These are phyloP conservation scores for Schizosaccharomyces versatilis DNA, from an alignment of 1,139 yeast genomes.

Conservation along the genomic window DNA sequence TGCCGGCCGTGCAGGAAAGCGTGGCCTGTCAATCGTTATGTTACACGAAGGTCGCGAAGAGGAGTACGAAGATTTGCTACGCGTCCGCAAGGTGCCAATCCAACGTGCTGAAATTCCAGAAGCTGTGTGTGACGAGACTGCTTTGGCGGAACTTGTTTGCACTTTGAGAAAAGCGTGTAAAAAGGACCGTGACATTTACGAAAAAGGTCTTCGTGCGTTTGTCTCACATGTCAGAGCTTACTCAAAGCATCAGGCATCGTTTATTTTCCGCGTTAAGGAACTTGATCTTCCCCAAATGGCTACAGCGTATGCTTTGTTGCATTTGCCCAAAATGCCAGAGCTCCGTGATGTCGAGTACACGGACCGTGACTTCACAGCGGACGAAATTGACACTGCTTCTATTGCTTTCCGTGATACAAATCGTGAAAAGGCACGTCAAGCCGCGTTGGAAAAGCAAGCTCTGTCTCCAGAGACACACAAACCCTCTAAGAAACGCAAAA, in stretches of 20 bases:
- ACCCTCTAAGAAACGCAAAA: background rate
- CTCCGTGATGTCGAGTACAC: slow-evolving; percentile 19
- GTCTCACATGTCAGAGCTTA: slow-evolving; percentile 71
- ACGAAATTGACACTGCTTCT: slow-evolving; percentile 8
- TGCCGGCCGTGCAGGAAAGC: slow-evolving; percentile 73
- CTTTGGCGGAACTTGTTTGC: background rate
- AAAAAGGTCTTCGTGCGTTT: slow-evolving; percentile 42
- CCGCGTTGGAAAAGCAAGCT: background rate
- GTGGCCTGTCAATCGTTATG: slow-evolving; percentile 58
- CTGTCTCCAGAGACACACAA: background rate
- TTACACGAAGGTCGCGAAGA: slow-evolving; percentile 55
- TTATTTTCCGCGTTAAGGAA: slow-evolving; percentile 56
- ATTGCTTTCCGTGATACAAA: slow-evolving; percentile 8
- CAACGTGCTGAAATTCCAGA: slow-evolving; percentile 12
- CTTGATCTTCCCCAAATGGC: slow-evolving; percentile 58
- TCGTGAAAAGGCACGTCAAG: slow-evolving; percentile 6
- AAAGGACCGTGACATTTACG: slow-evolving; percentile 10
- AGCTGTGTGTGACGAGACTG: background rate
- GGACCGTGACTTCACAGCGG: slow-evolving; percentile 6
- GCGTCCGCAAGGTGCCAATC: slow-evolving; percentile 44
- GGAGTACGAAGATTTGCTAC: slow-evolving; percentile 60
- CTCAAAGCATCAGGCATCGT: slow-evolving; percentile 72
- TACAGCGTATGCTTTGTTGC: slow-evolving; percentile 50
- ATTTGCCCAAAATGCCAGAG: slow-evolving; percentile 93
- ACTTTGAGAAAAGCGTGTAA: slow-evolving; percentile 3